Evolutionary conservation across 768 basidiomycete genomes (phyloP), one percentile per base, ranked within the genome.

Genomic region (Lactifluus subvellereus): DNA sequence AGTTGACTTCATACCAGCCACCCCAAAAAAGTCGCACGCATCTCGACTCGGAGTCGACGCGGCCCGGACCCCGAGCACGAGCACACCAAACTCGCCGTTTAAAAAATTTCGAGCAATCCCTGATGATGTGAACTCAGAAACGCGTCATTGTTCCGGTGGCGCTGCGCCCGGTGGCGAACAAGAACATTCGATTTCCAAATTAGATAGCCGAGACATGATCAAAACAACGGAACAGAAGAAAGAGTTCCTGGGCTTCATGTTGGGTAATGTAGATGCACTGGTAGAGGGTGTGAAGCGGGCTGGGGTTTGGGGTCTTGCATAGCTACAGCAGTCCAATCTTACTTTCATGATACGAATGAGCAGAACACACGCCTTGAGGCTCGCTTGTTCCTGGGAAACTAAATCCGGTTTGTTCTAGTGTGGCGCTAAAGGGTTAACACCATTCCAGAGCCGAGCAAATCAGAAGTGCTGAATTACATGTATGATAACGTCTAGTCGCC

Each of bases 231-330:
- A 90, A 62, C 89, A 94, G 75, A 94, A 94, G 77, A 92, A 88
- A 73, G 84, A 85, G 71, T 72, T 90, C 49, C 70, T 96, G 61
- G 88, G 88, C 0, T 86, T 82, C 50, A 87, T 94, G 84, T 74
- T 96, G 49, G 93, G 91, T 4, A 95, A 96, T 71, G 94, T 96
- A 3, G 94, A 95, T 71, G 88, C 89, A 35, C 79, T 96, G 10
- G 91, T 96, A 6, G 91, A 92, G 65, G 87, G 92, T 0, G 89
- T 96, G 38, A 79, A 87, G 64, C 89, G 86, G 73, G 91, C 90
- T 0, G 91, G 92, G 0, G 85, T 94, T 59, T 95, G 91, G 91
- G 91, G 93, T 6, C 72, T 92, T 60, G 84, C 74, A 38, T 82
- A 71, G 4, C 27, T 13, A n/a, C 22, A 4, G 4, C 27, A 27